Conservation (phyloP, 257 asterid species). For the Nicotiana benthamiana region DNA sequence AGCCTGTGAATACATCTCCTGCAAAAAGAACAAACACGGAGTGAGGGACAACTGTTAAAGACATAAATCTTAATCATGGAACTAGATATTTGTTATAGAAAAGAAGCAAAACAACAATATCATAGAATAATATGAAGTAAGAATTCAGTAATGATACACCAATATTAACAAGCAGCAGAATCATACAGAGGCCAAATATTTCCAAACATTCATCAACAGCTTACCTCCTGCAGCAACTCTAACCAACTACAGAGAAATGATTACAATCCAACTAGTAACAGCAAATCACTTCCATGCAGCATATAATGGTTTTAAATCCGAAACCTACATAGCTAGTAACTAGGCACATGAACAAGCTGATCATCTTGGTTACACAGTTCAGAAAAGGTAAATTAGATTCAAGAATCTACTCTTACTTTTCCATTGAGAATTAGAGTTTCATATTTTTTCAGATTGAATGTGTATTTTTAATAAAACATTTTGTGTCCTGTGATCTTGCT, state of each 20-base stretch:
- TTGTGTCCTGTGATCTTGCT: not conserved
- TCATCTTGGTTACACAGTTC: not conserved
- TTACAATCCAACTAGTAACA: not conserved
- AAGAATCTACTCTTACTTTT: not conserved
- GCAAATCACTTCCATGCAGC: not conserved
- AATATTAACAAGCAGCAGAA: not conserved
- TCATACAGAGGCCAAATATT: not conserved
- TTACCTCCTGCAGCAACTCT: not conserved
- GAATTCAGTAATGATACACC: not conserved
- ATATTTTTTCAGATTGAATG: not conserved
- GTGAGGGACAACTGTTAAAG: not conserved
- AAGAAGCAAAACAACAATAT: not conserved
- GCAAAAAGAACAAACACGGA: slow-evolving; percentile 9
- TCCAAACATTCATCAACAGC: not conserved
- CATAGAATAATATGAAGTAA: not conserved
- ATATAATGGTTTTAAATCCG: not conserved
- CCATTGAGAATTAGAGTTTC: not conserved
- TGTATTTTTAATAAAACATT: not conserved
- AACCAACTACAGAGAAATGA: slow-evolving; percentile 3
- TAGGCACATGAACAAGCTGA: not conserved
- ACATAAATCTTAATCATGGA: not conserved
- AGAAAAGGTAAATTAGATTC: not conserved
- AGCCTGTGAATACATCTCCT: slow-evolving; percentile 92
- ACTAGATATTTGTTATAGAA: not conserved
- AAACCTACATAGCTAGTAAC: not conserved